A percentile compares a stretch with the other conserved stretches of the same genome.
Evolutionary conservation across 106 monocot species (phyloP).

Genomic region (Narthecium ossifragum): DNA sequence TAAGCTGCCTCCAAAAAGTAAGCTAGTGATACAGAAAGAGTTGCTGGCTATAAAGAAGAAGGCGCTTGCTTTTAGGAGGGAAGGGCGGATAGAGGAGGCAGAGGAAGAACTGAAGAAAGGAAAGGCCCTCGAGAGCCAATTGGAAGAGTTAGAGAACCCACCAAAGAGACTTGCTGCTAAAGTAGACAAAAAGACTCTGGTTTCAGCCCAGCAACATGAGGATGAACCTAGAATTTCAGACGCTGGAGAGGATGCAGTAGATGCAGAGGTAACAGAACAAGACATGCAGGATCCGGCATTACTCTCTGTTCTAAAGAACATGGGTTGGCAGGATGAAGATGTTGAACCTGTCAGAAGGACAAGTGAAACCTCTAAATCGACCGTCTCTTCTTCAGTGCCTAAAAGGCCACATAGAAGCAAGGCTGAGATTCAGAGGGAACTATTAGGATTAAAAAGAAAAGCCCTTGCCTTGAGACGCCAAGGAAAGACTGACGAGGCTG

Average conservation of each 20-base stretch:
- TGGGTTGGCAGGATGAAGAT: conserved; percentile 78
- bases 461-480: conserved; percentile 75
- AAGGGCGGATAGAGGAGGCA: conserved; percentile 72
- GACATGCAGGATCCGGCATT: conserved; percentile 85
- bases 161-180: conserved; percentile 17
- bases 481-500: conserved; percentile 71
- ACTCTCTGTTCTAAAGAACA: conserved; percentile 63
- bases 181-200: conserved; percentile 14
- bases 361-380: conserved; percentile 18
- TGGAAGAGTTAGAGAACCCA: conserved; percentile 67
- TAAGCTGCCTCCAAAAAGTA: conserved; percentile 50
- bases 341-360: conserved; percentile 20
- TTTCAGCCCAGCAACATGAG: conserved; percentile 7
- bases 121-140: conserved; percentile 67
- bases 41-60: conserved; percentile 87
- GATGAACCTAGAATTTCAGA: conserved; percentile 16
- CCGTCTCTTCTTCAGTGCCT: conserved; percentile 10
- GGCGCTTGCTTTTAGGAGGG: conserved; percentile 84
- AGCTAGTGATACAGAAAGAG: conserved; percentile 72
- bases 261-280: conserved; percentile 76
- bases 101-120: conserved; percentile 90
- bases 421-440: conserved; percentile 72
- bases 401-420: conserved; percentile 33
- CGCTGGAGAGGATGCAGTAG: conserved; percentile 22
- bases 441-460: conserved; percentile 75